Evolutionary conservation across 2,329 filamentous ascomycete genomes (phyloP), one percentile per base, ranked within the genome.

Genomic region (Bipolaris victoriae): DNA sequence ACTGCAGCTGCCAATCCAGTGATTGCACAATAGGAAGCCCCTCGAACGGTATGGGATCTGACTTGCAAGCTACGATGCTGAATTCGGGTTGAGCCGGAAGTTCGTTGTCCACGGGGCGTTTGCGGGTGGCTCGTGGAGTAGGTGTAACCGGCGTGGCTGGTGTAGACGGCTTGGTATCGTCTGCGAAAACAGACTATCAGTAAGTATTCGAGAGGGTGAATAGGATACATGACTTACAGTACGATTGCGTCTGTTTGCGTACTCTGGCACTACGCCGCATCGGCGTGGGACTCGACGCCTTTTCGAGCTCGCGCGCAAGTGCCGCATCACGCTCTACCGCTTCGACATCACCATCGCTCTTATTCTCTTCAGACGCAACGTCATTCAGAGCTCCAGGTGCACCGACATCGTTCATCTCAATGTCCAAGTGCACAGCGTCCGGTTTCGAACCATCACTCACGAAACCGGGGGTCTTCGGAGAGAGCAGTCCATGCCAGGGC

Each of bases 1-100:
- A 69, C 7, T 60, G 52, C 0, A 69, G 5, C 3, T 67, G 54
- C 64, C 64, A 69, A 0, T 61, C 37, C 0, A 55, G 15, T 0
- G 62, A 62, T 0, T 53, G 57, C 0, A 60, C 5, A 1, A 31
- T 24, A 1, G 63, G 65, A 3, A 65, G 37, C 1, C 45, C 49
- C 7, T 50, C 20, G 15, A 58, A 55, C 0, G 44, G 35, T 33
- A 60, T 22, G 0, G 55, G 36, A 0, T 52, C 40, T 1, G 47
- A 50, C 9, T 63, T 53, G 18, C 54, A 51, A 1, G 58, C 51
- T 7, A 57, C 43, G 9, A 29, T 13, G 7, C 10, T 49, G 29
- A 49, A n/a, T 3, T 58, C 48, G 2, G 41, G 24, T 2, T 41
- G 48, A 2, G 16, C 20, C 1, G 36, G 5, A 2, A 24, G 2